A percentile compares a stretch with the other conserved stretches of the same genome.
phyloP scores from a whole-genome alignment of 1,139 yeast species.

The Nakaseomyces kungkrabaensis region DNA sequence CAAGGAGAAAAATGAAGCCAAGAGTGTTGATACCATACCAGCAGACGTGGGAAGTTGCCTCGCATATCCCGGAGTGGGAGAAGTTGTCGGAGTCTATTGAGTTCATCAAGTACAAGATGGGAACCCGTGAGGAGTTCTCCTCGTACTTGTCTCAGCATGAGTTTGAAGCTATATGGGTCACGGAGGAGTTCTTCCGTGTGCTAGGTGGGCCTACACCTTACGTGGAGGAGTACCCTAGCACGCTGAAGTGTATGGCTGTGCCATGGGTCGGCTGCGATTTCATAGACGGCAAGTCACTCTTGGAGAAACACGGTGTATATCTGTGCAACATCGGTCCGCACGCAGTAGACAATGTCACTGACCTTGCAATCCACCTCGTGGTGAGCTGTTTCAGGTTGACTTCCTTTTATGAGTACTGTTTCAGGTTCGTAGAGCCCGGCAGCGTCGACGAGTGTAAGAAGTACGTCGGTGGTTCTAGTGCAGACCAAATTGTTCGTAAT shows the following conservation, averaged over 20 bases:
- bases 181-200: slow-evolving; percentile 47
- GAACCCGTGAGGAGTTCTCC: slow-evolving; percentile 18
- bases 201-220: slow-evolving; percentile 43
- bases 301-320: slow-evolving; percentile 36
- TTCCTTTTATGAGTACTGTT: slow-evolving; percentile 37
- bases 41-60: slow-evolving; percentile 21
- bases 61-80: slow-evolving; percentile 20
- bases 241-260: slow-evolving; percentile 47
- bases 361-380: slow-evolving; percentile 52
- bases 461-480: slow-evolving; percentile 31
- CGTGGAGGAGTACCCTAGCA: slow-evolving; percentile 41
- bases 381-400: slow-evolving; percentile 56
- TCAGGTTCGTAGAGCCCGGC: slow-evolving; percentile 33
- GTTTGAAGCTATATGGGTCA: slow-evolving; percentile 51
- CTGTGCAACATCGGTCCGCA: slow-evolving; percentile 60
- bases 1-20: slow-evolving; percentile 1
- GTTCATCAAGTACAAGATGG: slow-evolving; percentile 21
- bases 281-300: slow-evolving; percentile 39
- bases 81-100: slow-evolving; percentile 17
- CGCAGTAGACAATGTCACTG: slow-evolving; percentile 66
- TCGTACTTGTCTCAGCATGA: slow-evolving; percentile 26
- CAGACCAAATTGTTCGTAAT: slow-evolving; percentile 9
- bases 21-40: slow-evolving; percentile 24
- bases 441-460: slow-evolving; percentile 31
- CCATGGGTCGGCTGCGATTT: slow-evolving; percentile 67